These are phyloP conservation scores for Atkinsonella hypoxylon DNA, from an alignment of 2,329 filamentous ascomycete genomes.

Conservation along the genomic window DNA sequence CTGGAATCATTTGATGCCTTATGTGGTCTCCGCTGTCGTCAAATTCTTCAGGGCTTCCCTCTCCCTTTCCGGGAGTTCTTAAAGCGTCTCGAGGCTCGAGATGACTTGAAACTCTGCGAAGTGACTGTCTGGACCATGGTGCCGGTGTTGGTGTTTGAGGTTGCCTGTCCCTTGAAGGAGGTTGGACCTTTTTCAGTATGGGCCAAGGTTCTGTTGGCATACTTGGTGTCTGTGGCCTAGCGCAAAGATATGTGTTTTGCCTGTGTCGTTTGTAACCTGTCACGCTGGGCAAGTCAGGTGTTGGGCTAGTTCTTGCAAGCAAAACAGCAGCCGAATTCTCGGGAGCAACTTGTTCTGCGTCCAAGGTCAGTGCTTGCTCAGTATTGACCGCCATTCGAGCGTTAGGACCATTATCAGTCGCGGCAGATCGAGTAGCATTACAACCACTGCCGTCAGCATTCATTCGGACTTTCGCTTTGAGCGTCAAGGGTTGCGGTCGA, in stretches of 20 bases:
- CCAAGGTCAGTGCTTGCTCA: not conserved
- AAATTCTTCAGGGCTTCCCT: not conserved
- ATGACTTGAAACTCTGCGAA: conserved; percentile 5
- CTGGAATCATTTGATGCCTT: not conserved
- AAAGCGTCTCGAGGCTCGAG: not conserved
- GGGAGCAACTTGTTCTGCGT: not conserved
- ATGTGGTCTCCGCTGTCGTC: not conserved
- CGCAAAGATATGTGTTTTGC: conserved; percentile 8
- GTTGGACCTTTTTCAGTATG: conserved; percentile 4
- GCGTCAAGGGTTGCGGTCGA: conserved; percentile 1
- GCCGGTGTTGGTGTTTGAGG: not conserved
- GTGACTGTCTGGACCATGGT: conserved; percentile 4
- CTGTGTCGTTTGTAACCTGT: conserved; percentile 7
- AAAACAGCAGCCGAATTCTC: not conserved
- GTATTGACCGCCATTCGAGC: not conserved
- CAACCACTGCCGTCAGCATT: not conserved
- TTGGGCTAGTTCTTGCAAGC: not conserved
- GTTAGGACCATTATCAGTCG: not conserved
- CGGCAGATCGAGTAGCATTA: not conserved
- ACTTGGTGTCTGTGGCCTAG: not conserved
- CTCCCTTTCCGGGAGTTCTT: not conserved
- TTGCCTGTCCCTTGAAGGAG: not conserved
- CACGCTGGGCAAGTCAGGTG: conserved; percentile 7
- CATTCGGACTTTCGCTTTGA: not conserved
- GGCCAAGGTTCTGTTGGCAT: conserved; percentile 9